Conservation (phyloP, 2,329 filamentous ascomycete genomes). For the Claviceps purpurea region DNA sequence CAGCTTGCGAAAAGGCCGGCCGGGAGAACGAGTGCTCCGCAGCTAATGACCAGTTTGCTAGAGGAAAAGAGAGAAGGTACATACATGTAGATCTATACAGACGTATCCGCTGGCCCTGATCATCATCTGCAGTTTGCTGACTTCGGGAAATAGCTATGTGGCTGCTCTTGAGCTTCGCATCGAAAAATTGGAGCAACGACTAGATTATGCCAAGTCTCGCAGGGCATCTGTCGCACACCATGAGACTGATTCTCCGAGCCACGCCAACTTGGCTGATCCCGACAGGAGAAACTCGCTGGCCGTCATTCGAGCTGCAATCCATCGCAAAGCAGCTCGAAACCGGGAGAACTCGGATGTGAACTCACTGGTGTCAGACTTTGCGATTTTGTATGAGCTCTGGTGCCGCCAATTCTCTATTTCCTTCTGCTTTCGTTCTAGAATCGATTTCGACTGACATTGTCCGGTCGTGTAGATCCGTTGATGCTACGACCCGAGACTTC, state of each 20-base stretch:
- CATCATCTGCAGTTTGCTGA: not conserved
- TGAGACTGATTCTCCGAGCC: constrained; percentile 34
- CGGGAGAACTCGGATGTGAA: constrained; percentile 79
- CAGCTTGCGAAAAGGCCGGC: constrained; percentile 85
- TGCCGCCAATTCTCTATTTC: not conserved
- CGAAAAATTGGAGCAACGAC: constrained; percentile 71
- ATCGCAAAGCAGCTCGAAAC: constrained; percentile 49
- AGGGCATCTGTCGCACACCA: constrained; percentile 57
- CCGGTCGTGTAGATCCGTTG: constrained; percentile 54
- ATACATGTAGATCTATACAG: too few relatives aligned
- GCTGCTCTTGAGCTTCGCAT: constrained; percentile 85
- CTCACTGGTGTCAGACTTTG: constrained; percentile 85
- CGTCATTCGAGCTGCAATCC: constrained; percentile 47
- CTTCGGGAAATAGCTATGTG: constrained; percentile 52
- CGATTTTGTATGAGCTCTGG: constrained; percentile 53
- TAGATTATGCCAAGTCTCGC: constrained; percentile 56
- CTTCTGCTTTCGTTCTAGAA: not conserved
- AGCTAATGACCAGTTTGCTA: constrained; percentile 88
- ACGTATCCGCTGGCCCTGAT: constrained; percentile 5
- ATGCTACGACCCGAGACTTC: constrained; percentile 88
- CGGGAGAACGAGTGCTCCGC: constrained; percentile 80
- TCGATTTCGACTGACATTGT: not conserved
- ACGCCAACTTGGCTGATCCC: constrained; percentile 17
- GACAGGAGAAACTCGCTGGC: constrained; percentile 53
- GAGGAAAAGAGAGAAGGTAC: constrained; percentile 83